phyloP scores from a whole-genome alignment of 805 yeast species.

The Candida nemodendra region DNA sequence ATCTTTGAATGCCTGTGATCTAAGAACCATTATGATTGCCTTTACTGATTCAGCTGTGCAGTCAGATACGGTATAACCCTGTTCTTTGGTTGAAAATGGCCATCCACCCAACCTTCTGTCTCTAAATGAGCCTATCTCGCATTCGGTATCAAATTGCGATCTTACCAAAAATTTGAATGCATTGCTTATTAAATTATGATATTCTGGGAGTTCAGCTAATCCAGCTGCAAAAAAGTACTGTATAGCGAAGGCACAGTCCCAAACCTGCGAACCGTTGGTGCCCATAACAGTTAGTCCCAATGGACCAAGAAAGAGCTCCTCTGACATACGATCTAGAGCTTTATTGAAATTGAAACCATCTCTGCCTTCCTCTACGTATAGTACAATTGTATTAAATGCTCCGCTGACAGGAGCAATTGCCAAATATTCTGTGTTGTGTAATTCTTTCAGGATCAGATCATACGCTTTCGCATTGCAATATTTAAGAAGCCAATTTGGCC shows the following conservation, averaged over 20 bases:
- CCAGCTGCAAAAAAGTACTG: constrained; percentile 84
- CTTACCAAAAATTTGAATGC: constrained; percentile 72
- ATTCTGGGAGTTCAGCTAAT: constrained; percentile 65
- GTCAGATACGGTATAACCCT: constrained; percentile 95
- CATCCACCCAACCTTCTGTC: constrained; percentile 87
- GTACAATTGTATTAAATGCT: constrained; percentile 76
- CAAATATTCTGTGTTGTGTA: constrained; percentile 71
- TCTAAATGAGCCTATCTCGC: constrained; percentile 74
- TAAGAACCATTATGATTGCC: constrained; percentile 88
- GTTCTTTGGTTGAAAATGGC: constrained; percentile 95
- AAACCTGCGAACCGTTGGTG: constrained; percentile 94
- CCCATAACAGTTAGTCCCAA: constrained; percentile 95
- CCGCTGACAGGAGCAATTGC: constrained; percentile 94
- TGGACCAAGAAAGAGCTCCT: constrained; percentile 78
- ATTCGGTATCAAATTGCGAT: constrained; percentile 82
- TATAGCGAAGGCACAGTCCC: constrained; percentile 93
- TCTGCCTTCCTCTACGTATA: constrained; percentile 66
- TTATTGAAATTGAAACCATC: constrained; percentile 59
- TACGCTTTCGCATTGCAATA: constrained; percentile 52
- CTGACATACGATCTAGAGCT: constrained; percentile 62
- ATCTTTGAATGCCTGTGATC: constrained; percentile 52
- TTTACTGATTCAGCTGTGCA: constrained; percentile 96
- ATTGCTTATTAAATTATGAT: constrained; percentile 56
- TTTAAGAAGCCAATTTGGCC: constrained; percentile 72
- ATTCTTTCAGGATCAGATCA: constrained; percentile 69